A percentile compares a stretch with the other conserved stretches of the same genome.
phyloP scores from a whole-genome alignment of 2,329 filamentous ascomycete genomes.

The Ilyonectria destructans region DNA sequence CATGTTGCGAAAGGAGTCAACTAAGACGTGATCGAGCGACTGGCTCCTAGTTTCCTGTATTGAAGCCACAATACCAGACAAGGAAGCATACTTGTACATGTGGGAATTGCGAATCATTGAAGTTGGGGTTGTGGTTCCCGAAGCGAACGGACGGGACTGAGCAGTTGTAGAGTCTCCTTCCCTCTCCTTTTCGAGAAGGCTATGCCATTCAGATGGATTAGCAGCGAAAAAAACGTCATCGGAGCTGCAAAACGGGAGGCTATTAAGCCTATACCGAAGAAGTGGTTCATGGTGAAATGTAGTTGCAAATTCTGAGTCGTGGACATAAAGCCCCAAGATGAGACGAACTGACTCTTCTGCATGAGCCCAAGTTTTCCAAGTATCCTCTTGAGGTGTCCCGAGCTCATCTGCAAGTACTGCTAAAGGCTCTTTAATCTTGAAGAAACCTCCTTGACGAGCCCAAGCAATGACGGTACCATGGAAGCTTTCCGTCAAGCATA shows the following conservation, averaged over 20 bases:
- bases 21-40: not conserved
- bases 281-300: not conserved
- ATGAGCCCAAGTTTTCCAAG: not conserved
- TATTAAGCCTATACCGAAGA: not conserved
- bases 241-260: not conserved
- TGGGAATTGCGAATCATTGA: not conserved
- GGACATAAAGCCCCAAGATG: not conserved
- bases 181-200: not conserved
- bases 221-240: not conserved
- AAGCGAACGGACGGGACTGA: no score
- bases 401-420: no score
- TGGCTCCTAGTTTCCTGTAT: not conserved
- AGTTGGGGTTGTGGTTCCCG: not conserved
- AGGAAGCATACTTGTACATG: slow-evolving; percentile 13
- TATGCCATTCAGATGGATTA: not conserved
- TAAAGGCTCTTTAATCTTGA: slow-evolving; percentile 14
- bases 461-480: slow-evolving; percentile 35
- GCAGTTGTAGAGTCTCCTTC: no score
- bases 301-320: not conserved
- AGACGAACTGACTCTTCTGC: not conserved
- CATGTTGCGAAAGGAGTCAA: not conserved
- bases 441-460: slow-evolving; percentile 30
- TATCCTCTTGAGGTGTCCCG: no score
- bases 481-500: slow-evolving; percentile 28
- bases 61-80: slow-evolving; percentile 3